Base-by-base conservation (phyloP, 495 filamentous ascomycete genomes). In the Aspergillus ellipticus region DNA sequence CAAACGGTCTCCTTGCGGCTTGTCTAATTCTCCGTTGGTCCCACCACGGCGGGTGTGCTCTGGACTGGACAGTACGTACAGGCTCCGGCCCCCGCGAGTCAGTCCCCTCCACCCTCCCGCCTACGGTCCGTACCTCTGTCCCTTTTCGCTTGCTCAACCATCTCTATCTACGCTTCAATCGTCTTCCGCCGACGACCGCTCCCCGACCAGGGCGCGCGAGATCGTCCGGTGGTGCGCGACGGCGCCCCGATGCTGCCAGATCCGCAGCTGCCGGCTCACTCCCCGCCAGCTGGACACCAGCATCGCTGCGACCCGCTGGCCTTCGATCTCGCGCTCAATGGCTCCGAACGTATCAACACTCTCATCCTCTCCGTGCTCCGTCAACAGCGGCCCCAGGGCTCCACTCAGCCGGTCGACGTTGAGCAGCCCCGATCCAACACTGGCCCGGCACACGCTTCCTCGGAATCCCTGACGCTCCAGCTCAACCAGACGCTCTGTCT, bases 331-430 rank as follows among this genome's bases (percentile, higher is more conserved):
- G 24, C 49, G 56, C 47, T 67, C 60, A 45, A 70, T 61, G 16
- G 46, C 58, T 15, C 49, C 42, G 35, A 55, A 64, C 13, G 52
- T 52, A 29, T 62, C 59, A 15, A 46, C 56, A 28, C 37, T 53
- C 11, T 28, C 42, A 13, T 56, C 53, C 33, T 26, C 39, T 21
- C 31, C 53, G 21, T 29, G 39, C 20, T 64, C 63, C 11, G 62
- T 64, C 29, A 78, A 53, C 1, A 76, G 53, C 46, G 73, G 72
- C 31, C 65, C 72, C 51, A 77, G 67, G 6, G 63, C 61, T 53
- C 61, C 60, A 48, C 53, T 65, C 37, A 78, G 52, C 19, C 70
- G 56, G 15, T 72, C 66, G 33, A 63, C 28, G 35, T 57, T 63
- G 17, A 69, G 50, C 20, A 55, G 33, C 19, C 56, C 61, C 24